Evolutionary conservation across 1,284 basidiomycete genomes (phyloP), one percentile per base, ranked within the genome.

Genomic region (Marasmius oreades): DNA sequence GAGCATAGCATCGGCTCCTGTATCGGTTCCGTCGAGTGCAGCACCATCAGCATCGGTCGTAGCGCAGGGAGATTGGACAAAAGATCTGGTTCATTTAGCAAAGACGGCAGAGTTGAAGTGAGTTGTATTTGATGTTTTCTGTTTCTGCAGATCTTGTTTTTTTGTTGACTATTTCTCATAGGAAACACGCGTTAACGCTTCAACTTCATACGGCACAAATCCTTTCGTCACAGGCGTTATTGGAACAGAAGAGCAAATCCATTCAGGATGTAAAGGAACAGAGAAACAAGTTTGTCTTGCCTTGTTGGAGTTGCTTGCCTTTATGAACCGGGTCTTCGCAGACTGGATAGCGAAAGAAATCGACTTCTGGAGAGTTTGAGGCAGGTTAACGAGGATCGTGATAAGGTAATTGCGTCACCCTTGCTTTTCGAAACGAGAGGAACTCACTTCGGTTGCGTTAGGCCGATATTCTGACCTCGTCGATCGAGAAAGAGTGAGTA

Each of bases 191-290:
- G 3, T 68, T 92, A 61, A 87, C 86, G 12, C 72, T 92, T 43
- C 90, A 92, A 66, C 73, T 92, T 23, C 90, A 92, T 62, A 92
- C 90, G 8, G 89, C 90, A n/a, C 88, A 92, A 65, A 90, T 92
- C 44, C 73, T 92, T 2, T 90, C 89, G 12, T 87, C 89, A 6
- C 88, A 92, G 66, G 82, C 87, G 3, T 79, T 84, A 36, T 73
- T 92, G 5, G 88, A 91, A 58, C 80, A 86, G 66, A 91, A 89
- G 68, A 80, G 79, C 62, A 88, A 84, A 61, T 79, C 85, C 3
- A 82, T 92, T 31, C 86, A 91, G 69, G 89, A 92, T 65, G 73
- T 92, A 52, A 82, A 81, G 58, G 88, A 90, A 68, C 88, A 92
- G 71, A 87, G 86, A 70, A 90, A 90, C 69, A 86, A 86, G 88